Conservation (phyloP, 2,329 filamentous ascomycete genomes). For the Intubia oerlemansii region DNA sequence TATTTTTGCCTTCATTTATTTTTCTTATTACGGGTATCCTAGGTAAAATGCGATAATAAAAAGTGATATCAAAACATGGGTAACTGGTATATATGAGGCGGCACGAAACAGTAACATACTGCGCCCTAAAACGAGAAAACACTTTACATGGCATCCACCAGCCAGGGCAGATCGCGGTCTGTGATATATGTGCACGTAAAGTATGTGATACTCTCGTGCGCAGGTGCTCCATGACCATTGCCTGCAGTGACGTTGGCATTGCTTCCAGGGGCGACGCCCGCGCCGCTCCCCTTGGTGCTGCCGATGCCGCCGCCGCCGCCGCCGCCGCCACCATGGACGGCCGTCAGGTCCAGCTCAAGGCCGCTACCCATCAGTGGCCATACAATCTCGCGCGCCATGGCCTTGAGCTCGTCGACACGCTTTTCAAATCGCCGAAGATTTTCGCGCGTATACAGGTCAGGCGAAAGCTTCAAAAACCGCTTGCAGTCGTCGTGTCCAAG, state of each 20-base stretch:
- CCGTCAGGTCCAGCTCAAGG: conserved; percentile 54
- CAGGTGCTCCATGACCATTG: no score
- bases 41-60: no score
- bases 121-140: no score
- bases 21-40: no score
- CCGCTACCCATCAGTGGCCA: conserved; percentile 71
- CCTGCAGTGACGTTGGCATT: no score
- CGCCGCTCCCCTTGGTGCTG: not conserved
- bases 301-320: conserved; percentile 15
- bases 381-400: conserved; percentile 61
- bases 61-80: no score
- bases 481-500: conserved; percentile 77
- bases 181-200: conserved; percentile 27
- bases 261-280: not conserved
- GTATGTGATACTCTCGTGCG: conserved; percentile 23
- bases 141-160: conserved; percentile 12
- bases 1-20: no score
- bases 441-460: conserved; percentile 70
- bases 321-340: conserved; percentile 14
- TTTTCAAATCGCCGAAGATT: conserved; percentile 70
- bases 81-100: no score
- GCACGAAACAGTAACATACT: no score
- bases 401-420: conserved; percentile 73
- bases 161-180: conserved; percentile 29
- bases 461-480: conserved; percentile 64